phyloP scores from a whole-genome alignment of 2,329 filamentous ascomycete species.

The Alternaria panax region DNA sequence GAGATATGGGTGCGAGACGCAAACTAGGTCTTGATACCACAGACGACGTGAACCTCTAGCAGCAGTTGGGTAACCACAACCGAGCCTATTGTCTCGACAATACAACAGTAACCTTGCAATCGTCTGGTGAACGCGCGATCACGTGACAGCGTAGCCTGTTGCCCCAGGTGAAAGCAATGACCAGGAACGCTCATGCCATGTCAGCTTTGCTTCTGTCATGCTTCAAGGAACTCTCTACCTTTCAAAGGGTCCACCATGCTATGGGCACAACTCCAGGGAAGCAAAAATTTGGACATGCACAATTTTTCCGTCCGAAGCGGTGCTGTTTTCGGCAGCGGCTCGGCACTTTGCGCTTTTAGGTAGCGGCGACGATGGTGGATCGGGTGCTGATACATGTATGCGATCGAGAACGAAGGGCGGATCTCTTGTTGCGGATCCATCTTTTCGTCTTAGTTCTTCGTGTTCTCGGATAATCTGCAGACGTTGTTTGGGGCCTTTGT shows the following conservation, averaged over 20 bases:
- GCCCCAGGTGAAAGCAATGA: conserved; percentile 13
- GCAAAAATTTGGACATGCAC: conserved; percentile 11
- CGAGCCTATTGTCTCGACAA: conserved; percentile 4
- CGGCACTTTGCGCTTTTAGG: conserved; percentile 26
- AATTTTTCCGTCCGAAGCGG: conserved; percentile 21
- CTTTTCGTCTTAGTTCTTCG: background rate
- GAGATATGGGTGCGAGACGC: background rate
- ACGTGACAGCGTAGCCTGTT: conserved; percentile 22
- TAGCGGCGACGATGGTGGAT: conserved; percentile 15
- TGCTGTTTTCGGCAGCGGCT: conserved; percentile 22
- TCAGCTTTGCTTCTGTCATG: conserved; percentile 17
- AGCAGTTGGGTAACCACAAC: conserved; percentile 20
- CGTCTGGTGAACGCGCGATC: conserved; percentile 14
- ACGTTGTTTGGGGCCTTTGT: background rate
- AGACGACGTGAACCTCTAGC: background rate
- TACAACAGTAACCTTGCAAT: conserved; percentile 1
- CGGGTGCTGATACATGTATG: background rate
- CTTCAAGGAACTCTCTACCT: conserved; percentile 14
- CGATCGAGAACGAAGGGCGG: background rate
- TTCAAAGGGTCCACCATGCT: background rate
- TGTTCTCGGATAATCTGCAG: background rate
- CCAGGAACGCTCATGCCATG: conserved; percentile 15
- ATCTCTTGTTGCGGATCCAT: background rate
- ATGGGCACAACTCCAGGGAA: background rate
- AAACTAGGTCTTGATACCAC: background rate